These are phyloP conservation scores for Pestalotiopsis sp. DNA, from an alignment of 2,329 filamentous ascomycete species.

Conservation along the genomic window DNA sequence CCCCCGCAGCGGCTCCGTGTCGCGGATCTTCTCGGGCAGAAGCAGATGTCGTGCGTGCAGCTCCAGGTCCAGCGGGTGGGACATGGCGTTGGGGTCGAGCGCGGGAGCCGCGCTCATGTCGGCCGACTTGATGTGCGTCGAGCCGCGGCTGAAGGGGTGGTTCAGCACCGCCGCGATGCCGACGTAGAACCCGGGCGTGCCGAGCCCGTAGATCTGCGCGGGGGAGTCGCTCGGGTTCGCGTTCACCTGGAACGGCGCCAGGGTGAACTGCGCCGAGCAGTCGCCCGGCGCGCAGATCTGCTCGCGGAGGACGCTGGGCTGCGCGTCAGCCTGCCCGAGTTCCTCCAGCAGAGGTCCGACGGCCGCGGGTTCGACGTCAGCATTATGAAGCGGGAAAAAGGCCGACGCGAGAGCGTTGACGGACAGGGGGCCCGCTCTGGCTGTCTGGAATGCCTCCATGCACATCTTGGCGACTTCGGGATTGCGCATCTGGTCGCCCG, in stretches of 20 bases:
- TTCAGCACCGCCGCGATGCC: conserved; percentile 60
- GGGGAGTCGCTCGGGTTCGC: not conserved
- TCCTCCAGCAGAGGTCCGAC: conserved; percentile 24
- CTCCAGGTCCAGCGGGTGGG: conserved; percentile 59
- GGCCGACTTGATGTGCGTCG: conserved; percentile 55
- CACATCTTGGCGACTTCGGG: conserved; percentile 32
- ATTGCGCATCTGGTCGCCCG: conserved; percentile 38
- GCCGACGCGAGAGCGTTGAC: conserved; percentile 41
- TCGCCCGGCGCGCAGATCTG: conserved; percentile 30
- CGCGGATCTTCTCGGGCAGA: conserved; percentile 40
- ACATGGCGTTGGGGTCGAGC: conserved; percentile 60
- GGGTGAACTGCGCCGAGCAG: conserved; percentile 24
- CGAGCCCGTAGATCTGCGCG: not conserved
- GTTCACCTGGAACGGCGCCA: not conserved
- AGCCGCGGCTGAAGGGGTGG: conserved; percentile 63
- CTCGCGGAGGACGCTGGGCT: conserved; percentile 27
- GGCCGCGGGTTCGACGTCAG: conserved; percentile 25
- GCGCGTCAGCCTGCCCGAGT: conserved; percentile 17
- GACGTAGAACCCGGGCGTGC: conserved; percentile 50
- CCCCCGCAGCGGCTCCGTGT: conserved; percentile 40
- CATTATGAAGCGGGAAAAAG: conserved; percentile 36
- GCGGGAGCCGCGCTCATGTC: conserved; percentile 44
- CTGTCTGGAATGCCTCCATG: conserved; percentile 37
- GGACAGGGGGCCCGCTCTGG: conserved; percentile 35
- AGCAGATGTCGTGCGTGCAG: conserved; percentile 45